A percentile compares a stretch with the other conserved stretches of the same genome.
Evolutionary conservation across 192 early-diverging fungal genomes (phyloP).

Genomic region (Coemansia sp.): DNA sequence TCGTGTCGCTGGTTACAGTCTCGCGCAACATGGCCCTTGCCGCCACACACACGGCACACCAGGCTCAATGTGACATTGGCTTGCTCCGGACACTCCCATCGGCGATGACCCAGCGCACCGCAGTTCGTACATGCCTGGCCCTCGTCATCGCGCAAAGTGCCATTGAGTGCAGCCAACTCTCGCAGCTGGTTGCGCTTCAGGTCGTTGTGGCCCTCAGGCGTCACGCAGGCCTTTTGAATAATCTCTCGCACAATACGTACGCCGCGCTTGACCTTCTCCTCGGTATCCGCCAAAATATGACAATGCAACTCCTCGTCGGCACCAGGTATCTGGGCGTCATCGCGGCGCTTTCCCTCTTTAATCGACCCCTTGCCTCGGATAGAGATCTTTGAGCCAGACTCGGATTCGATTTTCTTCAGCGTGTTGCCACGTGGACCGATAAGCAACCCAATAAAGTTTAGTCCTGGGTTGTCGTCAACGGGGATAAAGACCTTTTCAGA

Average conservation of each 20-base stretch:
- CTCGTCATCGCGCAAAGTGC: constrained; percentile 95
- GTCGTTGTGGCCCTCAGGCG: constrained; percentile 95
- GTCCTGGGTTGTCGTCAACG: constrained; percentile 92
- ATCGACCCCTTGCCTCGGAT: constrained; percentile 96
- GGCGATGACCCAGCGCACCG: constrained; percentile 86
- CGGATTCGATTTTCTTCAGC: constrained; percentile 92
- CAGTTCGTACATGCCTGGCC: constrained; percentile 94
- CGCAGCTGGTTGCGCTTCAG: constrained; percentile 93
- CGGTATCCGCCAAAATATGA: constrained; percentile 84
- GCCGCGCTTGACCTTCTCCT: constrained; percentile 85
- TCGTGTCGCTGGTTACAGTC: constrained; percentile 91
- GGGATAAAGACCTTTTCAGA: constrained; percentile 97
- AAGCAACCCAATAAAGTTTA: constrained; percentile 97
- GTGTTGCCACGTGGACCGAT: constrained; percentile 98
- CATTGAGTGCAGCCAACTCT: constrained; percentile 93
- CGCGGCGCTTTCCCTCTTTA: constrained; percentile 85
- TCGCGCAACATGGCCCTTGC: constrained; percentile 89
- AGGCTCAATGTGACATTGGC: constrained; percentile 85
- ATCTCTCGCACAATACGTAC: constrained; percentile 89
- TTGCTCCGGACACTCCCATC: constrained; percentile 89
- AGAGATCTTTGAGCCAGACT: constrained; percentile 93
- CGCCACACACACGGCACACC: constrained; percentile 87
- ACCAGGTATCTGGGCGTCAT: constrained; percentile 63
- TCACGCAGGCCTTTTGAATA: constrained; percentile 90
- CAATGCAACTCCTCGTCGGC: constrained; percentile 90